Evolutionary conservation across 2,329 filamentous ascomycete genomes (phyloP), one percentile per base, ranked within the genome.

Genomic region (Mycosphaerella arachidis): DNA sequence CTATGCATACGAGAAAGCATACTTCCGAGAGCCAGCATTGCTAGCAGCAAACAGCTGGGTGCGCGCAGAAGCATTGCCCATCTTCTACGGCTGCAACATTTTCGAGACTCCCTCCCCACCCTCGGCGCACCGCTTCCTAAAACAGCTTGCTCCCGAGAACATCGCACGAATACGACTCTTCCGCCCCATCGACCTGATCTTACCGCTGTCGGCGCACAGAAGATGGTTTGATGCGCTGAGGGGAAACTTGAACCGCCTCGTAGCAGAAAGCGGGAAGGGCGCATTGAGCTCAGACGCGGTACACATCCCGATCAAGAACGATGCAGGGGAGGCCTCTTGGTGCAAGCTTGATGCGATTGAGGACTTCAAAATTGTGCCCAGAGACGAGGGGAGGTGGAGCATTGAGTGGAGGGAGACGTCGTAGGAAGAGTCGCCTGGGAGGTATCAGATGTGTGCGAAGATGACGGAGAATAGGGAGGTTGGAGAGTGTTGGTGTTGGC

Each of bases 61-160:
- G 33, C 63, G 63, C 54, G 51, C 53, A 33, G 65, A 67, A 61
- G 65, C 63, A 24, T 56, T 58, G 2, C 59, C 65, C 6, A 61
- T 67, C 48, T 67, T 59, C 65, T 67, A 63, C 50, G 63, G 61
- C 53, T 54, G 57, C 59, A 67, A 67, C 55, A 62, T 40, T 10
- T 67, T 67, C 63, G 54, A 57, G 27, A 62, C 62, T 3, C 63
- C 63, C 8, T 58, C 54, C 2, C 63, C 61, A 20, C 58, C 61
- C 1, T 57, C 63, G 2, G 63, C 63, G 40, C 59, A 65, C n/a
- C 45, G 45, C 43, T 65, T 63, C 48, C 53, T 65, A 3, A 48
- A 59, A 31, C 52, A 53, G 8, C 45, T 63, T 12, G 52, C 53
- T n/a, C n/a, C 48, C 1, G 56, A 54, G 9, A 63, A 61, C 13